A percentile compares a stretch with the other conserved stretches of the same genome.
Conservation (phyloP, 2,329 filamentous ascomycete genomes). For the Penicillium palitans region DNA sequence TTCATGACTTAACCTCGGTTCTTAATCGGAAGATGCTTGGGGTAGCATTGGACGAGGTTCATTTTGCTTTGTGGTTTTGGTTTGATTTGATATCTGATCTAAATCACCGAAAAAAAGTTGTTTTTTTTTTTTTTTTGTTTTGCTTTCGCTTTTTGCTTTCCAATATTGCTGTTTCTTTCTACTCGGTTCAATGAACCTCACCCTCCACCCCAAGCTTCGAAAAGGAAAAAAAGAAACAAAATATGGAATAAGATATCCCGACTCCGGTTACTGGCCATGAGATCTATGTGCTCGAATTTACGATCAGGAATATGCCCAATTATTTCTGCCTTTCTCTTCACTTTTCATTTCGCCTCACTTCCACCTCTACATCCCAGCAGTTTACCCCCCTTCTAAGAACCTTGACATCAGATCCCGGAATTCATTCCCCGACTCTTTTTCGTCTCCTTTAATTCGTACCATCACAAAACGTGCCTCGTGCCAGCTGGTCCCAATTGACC, state of each 20-base stretch:
- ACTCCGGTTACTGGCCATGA: conserved; percentile 6
- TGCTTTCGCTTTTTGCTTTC: not conserved
- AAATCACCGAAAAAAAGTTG: conserved; percentile 21
- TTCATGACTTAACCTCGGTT: conserved; percentile 17
- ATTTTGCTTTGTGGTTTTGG: conserved; percentile 1
- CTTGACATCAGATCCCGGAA: not conserved
- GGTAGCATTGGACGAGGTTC: conserved; percentile 10
- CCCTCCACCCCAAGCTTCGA: conserved; percentile 2
- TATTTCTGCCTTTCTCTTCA: not conserved
- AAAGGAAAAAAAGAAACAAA: not conserved
- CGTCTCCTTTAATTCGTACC: not conserved
- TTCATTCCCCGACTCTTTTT: not conserved
- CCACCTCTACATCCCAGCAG: not conserved
- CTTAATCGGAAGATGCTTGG: conserved; percentile 22
- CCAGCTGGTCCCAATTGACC: not conserved
- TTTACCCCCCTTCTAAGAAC: not conserved
- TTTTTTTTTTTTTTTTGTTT: conserved; percentile 1
- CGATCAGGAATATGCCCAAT: not conserved
- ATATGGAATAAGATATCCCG: conserved; percentile 11
- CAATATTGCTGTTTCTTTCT: conserved; percentile 5
- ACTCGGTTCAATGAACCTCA: not conserved
- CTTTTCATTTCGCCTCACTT: not conserved
- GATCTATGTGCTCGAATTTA: conserved; percentile 4
- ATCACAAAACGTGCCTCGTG: not conserved
- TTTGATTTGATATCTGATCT: conserved; percentile 8